Evolutionary conservation across 2,329 filamentous ascomycete genomes (phyloP).

Genomic region (Ambrosiella beaveri): DNA sequence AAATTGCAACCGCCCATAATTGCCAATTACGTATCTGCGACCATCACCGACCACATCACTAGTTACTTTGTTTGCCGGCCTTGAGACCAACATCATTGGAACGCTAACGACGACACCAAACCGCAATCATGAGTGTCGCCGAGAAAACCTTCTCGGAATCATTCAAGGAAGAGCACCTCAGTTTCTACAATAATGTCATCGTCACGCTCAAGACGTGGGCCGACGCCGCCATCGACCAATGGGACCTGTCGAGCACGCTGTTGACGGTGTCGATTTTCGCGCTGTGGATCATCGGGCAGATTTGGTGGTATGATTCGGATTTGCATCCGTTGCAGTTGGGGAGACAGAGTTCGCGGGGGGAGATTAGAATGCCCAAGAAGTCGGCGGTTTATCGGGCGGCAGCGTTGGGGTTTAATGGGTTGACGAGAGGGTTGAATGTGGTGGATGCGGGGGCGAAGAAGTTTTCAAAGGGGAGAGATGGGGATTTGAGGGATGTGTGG

Average conservation of each 20-base stretch:
- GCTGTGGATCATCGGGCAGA: slow-evolving; percentile 53
- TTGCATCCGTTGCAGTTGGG: slow-evolving; percentile 81
- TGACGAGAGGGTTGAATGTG: slow-evolving; percentile 63
- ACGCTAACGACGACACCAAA: neutral
- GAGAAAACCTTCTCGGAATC: neutral
- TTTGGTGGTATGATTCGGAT: slow-evolving; percentile 64
- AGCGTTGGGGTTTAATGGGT: slow-evolving; percentile 67
- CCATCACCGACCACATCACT: neutral
- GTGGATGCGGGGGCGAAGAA: slow-evolving; percentile 64
- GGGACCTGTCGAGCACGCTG: slow-evolving; percentile 9
- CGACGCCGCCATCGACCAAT: slow-evolving; percentile 47
- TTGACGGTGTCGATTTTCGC: slow-evolving; percentile 49
- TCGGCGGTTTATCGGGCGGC: slow-evolving; percentile 76
- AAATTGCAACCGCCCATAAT: no score
- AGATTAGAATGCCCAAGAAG: slow-evolving; percentile 68
- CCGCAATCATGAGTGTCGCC: neutral
- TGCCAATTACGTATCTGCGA: no score
- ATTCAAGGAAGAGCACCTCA: neutral
- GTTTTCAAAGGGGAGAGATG: slow-evolving; percentile 69
- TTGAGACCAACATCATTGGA: neutral
- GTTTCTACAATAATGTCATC: slow-evolving; percentile 19
- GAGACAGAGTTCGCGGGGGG: slow-evolving; percentile 61
- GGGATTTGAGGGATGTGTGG: slow-evolving; percentile 87
- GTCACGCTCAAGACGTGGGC: slow-evolving; percentile 55
- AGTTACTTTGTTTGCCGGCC: neutral